Conservation (phyloP, 2,329 filamentous ascomycete species). For the Emmonsiellopsis sp. region DNA sequence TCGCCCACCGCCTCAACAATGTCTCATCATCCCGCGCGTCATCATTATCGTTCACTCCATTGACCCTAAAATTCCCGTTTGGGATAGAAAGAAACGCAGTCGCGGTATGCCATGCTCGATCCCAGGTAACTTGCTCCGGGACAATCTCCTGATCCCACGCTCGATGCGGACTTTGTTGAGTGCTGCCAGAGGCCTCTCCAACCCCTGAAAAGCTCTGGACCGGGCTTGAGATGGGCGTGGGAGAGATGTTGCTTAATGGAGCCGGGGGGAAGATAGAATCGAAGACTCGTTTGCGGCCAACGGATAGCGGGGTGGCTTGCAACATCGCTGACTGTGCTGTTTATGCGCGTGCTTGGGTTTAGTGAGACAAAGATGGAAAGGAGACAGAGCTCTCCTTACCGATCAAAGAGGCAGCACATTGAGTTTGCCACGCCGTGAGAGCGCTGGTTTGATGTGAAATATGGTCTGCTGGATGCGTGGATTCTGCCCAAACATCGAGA, state of each 20-base stretch:
- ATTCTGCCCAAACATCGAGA: neutral
- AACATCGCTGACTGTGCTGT: slow-evolving; percentile 7
- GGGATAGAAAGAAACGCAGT: slow-evolving; percentile 32
- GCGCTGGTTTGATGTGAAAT: neutral
- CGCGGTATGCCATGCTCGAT: slow-evolving; percentile 32
- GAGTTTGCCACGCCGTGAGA: too few relatives aligned
- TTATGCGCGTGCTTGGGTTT: neutral
- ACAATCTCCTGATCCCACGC: slow-evolving; percentile 4
- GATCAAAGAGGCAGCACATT: too few relatives aligned
- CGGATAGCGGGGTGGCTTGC: slow-evolving; percentile 8
- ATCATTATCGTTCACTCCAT: slow-evolving; percentile 1
- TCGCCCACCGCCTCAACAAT: slow-evolving; percentile 23
- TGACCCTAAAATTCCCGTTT: slow-evolving; percentile 20
- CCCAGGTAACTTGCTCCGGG: slow-evolving; percentile 26
- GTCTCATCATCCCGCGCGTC: slow-evolving; percentile 16
- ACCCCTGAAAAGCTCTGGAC: slow-evolving; percentile 14
- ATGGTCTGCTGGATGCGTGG: neutral
- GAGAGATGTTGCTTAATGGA: slow-evolving; percentile 23
- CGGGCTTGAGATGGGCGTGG: slow-evolving; percentile 18
- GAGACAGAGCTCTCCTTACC: neutral
- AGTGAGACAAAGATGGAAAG: neutral
- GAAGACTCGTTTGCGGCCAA: slow-evolving; percentile 31
- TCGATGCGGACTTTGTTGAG: slow-evolving; percentile 3
- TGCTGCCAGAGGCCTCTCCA: slow-evolving; percentile 11
- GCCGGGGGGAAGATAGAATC: slow-evolving; percentile 34